Evolutionary conservation across 2,329 filamentous ascomycete species (phyloP).

Genomic region (Periconia digitata): DNA sequence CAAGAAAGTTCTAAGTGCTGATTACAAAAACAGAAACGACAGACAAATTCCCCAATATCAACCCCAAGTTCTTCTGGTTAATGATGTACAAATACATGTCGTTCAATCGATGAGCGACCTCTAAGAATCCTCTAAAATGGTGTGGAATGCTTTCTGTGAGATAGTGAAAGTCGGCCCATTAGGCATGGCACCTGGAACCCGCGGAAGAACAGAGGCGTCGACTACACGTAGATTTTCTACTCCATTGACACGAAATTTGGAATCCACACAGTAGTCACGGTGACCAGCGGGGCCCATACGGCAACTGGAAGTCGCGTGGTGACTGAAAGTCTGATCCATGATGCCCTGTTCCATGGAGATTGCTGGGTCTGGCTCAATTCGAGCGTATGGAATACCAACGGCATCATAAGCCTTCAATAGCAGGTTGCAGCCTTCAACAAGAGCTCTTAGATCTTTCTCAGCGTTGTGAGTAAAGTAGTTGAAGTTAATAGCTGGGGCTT

Average conservation of each 20-base stretch:
- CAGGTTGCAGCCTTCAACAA: constrained; percentile 11
- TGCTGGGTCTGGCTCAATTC: constrained; percentile 6
- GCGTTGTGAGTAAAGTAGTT: constrained; percentile 9
- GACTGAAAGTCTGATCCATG: constrained; percentile 14
- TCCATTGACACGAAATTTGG: constrained; percentile 15
- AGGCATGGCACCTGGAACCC: constrained; percentile 37
- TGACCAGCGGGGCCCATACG: constrained; percentile 11
- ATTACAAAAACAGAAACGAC: no score
- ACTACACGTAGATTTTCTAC: constrained; percentile 59
- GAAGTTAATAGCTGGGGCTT: constrained; percentile 57
- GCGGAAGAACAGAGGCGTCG: constrained; percentile 60
- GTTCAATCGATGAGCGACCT: background rate
- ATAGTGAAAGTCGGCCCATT: constrained; percentile 12
- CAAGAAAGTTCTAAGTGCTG: no score
- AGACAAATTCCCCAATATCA: no score
- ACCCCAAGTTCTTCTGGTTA: background rate
- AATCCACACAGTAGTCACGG: constrained; percentile 11
- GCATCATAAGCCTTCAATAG: constrained; percentile 2
- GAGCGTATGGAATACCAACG: background rate
- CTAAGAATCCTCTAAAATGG: constrained; percentile 6
- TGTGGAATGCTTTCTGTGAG: constrained; percentile 10
- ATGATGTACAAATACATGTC: background rate
- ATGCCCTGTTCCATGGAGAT: constrained; percentile 10
- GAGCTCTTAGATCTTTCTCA: constrained; percentile 9
- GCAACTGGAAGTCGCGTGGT: constrained; percentile 13